Evolutionary conservation across 2,329 filamentous ascomycete species (phyloP), one percentile per base, ranked within the genome.

Genomic region (Biscogniauxia mediterranea): DNA sequence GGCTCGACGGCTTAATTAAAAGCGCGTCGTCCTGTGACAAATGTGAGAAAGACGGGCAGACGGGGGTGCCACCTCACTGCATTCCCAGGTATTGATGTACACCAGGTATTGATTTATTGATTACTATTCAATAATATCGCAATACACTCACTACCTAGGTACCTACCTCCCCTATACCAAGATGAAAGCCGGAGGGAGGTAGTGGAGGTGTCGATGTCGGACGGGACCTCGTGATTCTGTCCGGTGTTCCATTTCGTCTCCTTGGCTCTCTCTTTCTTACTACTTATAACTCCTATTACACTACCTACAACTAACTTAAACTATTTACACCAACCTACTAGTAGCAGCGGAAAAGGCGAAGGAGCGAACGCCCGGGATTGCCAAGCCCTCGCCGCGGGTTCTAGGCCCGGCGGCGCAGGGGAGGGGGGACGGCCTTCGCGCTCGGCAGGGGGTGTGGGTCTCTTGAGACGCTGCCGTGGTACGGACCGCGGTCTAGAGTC

Each of bases 361-460:
- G 38, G 15, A 32, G 28, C 28, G 28, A 32, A n/a, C 17, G 38
- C 17, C 38, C 38, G 38, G 38, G 38, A 46, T 46, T 46, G 38
- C 38, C 38, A 46, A 46, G 38, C 38, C 38, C 13, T 11, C 15
- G 17, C 38, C 38, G 38, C 38, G 56, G 28, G 61, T 57, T 67
- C 65, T 66, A 67, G 65, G 58, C 65, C 61, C 55, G 65, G 59
- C 65, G 62, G 55, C 64, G 61, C 63, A 65, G 65, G 65, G 65
- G 61, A 61, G 64, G 65, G 65, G 65, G 59, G n/a, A 9, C 23
- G 26, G 54, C 57, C 61, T 55, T 57, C 60, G 64, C 62, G 61
- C 61, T 58, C 64, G 63, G 61, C 32, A 57, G 60, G 49, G 26
- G 59, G 58, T 65, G 54, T 46, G 60, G 61, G 62, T 58, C 59